Percentiles rank a stretch among this genome's conserved stretches.
phyloP scores from a whole-genome alignment of 2,329 filamentous ascomycete genomes.

The Colletotrichum orchidophilum region DNA sequence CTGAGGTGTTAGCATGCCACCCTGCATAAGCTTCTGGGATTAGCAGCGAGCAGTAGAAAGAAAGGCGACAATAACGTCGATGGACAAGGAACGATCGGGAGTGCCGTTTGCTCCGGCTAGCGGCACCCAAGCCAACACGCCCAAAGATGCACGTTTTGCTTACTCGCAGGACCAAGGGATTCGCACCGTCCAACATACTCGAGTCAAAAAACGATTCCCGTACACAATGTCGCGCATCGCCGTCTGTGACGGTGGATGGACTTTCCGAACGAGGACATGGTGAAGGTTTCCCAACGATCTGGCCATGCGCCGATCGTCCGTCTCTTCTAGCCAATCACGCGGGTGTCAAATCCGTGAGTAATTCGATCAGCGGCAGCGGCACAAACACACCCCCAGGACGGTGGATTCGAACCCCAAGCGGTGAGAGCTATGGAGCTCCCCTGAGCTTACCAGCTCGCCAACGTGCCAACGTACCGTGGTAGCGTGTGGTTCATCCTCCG shows the following conservation, averaged over 20 bases:
- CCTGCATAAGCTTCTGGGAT: slow-evolving; percentile 8
- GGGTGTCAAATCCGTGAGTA: slow-evolving; percentile 9
- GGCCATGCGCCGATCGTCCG: slow-evolving; percentile 26
- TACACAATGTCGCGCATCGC: neutral
- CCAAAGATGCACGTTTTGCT: neutral
- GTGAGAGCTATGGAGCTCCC: slow-evolving; percentile 16
- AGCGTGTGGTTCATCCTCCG: neutral
- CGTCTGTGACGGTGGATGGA: neutral
- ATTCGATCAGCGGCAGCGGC: slow-evolving; percentile 16
- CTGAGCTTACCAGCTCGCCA: neutral
- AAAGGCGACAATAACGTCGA: neutral
- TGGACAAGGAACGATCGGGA: neutral
- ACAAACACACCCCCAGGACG: neutral
- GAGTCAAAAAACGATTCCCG: slow-evolving; percentile 3
- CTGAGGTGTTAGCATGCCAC: slow-evolving; percentile 4
- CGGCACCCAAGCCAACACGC: neutral
- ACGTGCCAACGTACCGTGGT: neutral
- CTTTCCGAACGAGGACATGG: neutral
- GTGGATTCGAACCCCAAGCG: slow-evolving; percentile 25
- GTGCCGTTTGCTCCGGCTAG: neutral
- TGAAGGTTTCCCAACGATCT: slow-evolving; percentile 32
- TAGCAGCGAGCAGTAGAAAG: neutral
- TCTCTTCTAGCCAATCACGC: slow-evolving; percentile 15
- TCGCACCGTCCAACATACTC: neutral
- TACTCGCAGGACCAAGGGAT: neutral